phyloP scores from a whole-genome alignment of 2,329 filamentous ascomycete genomes.

The Diaporthe eres region DNA sequence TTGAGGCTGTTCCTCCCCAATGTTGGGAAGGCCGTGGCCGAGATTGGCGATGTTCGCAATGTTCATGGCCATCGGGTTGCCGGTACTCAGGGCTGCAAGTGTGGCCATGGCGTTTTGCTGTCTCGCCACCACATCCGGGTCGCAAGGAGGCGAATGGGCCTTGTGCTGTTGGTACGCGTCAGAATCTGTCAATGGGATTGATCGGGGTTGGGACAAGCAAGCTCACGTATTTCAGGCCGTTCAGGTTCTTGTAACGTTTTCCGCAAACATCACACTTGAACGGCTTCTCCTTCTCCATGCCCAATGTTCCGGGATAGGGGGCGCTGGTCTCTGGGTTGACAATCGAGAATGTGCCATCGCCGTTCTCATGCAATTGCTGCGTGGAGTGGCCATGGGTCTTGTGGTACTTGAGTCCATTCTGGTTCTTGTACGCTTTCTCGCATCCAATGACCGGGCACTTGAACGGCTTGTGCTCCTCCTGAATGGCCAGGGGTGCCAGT shows the following conservation, averaged over 20 bases:
- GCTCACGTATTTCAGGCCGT: conserved; percentile 93
- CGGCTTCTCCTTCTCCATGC: conserved; percentile 99
- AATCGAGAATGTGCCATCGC: conserved; percentile 97
- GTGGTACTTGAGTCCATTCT: conserved; percentile 95
- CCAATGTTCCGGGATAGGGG: conserved; percentile 94
- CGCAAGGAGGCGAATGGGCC: conserved; percentile 89
- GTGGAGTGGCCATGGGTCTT: conserved; percentile 94
- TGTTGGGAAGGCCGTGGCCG: conserved; percentile 53
- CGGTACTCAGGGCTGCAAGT: conserved; percentile 48
- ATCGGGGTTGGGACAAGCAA: conserved; percentile 4
- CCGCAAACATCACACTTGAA: conserved; percentile 97
- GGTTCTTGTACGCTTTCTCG: conserved; percentile 99
- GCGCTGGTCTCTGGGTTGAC: conserved; percentile 95
- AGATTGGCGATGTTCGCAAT: conserved; percentile 53
- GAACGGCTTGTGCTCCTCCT: conserved; percentile 97
- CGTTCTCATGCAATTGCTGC: conserved; percentile 96
- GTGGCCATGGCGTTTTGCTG: conserved; percentile 54
- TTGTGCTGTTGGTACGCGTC: conserved; percentile 69
- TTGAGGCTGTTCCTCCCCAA: conserved; percentile 58
- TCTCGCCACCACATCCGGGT: conserved; percentile 77
- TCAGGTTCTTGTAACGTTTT: conserved; percentile 99
- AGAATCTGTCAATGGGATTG: conserved; percentile 46
- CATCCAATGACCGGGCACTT: conserved; percentile 98
- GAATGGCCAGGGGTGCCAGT: conserved; percentile 73
- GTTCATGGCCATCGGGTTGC: conserved; percentile 50